Evolutionary conservation across 2,329 filamentous ascomycete species (phyloP), one percentile per base, ranked within the genome.

Genomic region (Lithohypha guttulata): DNA sequence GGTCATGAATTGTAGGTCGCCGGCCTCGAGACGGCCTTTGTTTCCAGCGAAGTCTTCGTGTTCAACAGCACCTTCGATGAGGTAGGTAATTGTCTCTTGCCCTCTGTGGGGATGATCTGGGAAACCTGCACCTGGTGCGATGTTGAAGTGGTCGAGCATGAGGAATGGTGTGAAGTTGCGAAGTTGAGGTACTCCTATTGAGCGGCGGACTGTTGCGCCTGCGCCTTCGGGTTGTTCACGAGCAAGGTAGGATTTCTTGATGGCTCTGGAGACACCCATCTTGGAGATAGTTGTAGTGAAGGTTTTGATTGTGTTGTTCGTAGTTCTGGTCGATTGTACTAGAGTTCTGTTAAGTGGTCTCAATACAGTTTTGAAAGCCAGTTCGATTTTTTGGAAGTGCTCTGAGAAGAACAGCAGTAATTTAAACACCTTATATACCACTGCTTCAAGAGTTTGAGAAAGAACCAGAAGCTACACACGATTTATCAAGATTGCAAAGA

Each of bases 1-100:
- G 0, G 89, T 95, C 91, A 96, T 96, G 70, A 96, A 96, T 58
- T 96, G 89, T 33, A 96, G 65, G 57, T 95, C 89, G n/a, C 89
- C 89, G 0, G 81, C 64, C 44, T 80, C 71, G 51, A 96, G 84
- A 3, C 82, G 91, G 42, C 89, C 91, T 34, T 72, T 72, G 64
- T 91, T 79, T 9, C 86, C 86, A 2, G 84, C 79, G 51, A 94
- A 94, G 60, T 94, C 86, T 64, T 94, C 86, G 56, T 94, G 86
- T 63, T 94, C 85, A 43, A 93, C 77, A 3, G 75, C 84, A 48
- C 89, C 89, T 10, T 73, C 65, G n/a, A 96, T 70, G 20, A 96
- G 70, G 59, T 95, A 95, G 1, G 86, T 94, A 57, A 94, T 91
- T 11, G 78, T 82, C 53, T 94, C 84, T 60, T 93, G 85, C 26